phyloP scores from a whole-genome alignment of 352 stramenopile genomes.

The Phytophthora ramorum region DNA sequence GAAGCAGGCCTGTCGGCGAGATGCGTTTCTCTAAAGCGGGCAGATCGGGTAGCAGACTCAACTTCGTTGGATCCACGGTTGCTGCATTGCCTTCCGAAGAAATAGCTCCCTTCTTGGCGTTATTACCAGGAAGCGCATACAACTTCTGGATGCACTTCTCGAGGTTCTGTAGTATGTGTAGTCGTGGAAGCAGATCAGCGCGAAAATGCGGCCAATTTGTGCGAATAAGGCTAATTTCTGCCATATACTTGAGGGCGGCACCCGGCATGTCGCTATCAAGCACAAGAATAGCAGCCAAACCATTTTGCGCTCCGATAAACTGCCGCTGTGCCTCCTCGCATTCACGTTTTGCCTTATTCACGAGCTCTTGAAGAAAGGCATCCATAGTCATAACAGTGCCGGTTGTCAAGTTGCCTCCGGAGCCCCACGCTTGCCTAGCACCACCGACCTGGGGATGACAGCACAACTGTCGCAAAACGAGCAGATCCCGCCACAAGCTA shows the following conservation, averaged over 20 bases:
- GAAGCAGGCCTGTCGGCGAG: slow-evolving; percentile 14
- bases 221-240: slow-evolving; percentile 50
- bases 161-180: slow-evolving; percentile 78
- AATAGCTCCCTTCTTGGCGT: background rate
- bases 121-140: slow-evolving; percentile 8
- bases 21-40: slow-evolving; percentile 41
- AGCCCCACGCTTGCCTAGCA: slow-evolving; percentile 27
- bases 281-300: slow-evolving; percentile 58
- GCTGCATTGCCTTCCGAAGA: background rate
- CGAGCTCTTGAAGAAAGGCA: slow-evolving; percentile 75
- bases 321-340: slow-evolving; percentile 87
- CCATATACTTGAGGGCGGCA: slow-evolving; percentile 66
- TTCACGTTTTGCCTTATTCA: slow-evolving; percentile 70
- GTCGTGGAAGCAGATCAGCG: slow-evolving; percentile 68
- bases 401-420: slow-evolving; percentile 11
- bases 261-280: slow-evolving; percentile 35
- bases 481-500: slow-evolving; percentile 68
- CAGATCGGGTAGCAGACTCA: slow-evolving; percentile 54
- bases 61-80: slow-evolving; percentile 43
- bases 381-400: slow-evolving; percentile 78
- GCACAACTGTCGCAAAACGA: slow-evolving; percentile 91
- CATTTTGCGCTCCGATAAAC: slow-evolving; percentile 80
- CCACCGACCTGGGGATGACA: slow-evolving; percentile 92
- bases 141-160: slow-evolving; percentile 38
- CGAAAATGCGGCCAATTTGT: slow-evolving; percentile 69